Evolutionary conservation across 2,329 filamentous ascomycete genomes (phyloP).

Genomic region (Ilyonectria destructans): DNA sequence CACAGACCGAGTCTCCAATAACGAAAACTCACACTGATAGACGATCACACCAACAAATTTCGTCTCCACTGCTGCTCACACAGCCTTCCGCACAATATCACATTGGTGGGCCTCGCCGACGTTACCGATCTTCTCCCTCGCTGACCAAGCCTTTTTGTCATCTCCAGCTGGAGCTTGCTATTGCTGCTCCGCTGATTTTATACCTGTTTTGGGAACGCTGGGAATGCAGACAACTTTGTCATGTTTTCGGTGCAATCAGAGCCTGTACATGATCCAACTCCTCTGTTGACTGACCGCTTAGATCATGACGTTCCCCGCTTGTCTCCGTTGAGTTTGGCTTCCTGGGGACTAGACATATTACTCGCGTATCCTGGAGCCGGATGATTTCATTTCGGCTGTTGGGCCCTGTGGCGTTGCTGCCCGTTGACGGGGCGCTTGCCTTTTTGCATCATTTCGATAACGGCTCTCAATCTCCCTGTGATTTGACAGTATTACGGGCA

Average conservation of each 20-base stretch:
- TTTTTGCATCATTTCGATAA: conserved; percentile 13
- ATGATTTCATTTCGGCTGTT: conserved; percentile 42
- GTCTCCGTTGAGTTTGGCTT: conserved; percentile 9
- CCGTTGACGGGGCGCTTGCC: conserved; percentile 31
- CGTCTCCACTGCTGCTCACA: conserved; percentile 11
- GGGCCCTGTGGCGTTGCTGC: conserved; percentile 43
- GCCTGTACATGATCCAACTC: conserved; percentile 1
- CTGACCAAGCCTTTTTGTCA: conserved; percentile 10
- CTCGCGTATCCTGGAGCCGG: conserved; percentile 9
- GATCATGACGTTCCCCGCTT: not conserved
- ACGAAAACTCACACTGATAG: not conserved
- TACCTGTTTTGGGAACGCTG: not conserved
- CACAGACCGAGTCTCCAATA: conserved; percentile 8
- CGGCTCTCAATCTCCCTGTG: not conserved
- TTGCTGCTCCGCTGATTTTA: not conserved
- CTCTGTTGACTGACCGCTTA: not conserved
- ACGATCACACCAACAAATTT: not conserved
- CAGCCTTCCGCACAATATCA: not conserved
- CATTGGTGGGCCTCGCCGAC: conserved; percentile 9
- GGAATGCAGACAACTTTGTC: conserved; percentile 2
- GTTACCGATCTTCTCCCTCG: conserved; percentile 2
- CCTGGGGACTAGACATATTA: not conserved
- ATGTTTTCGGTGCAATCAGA: conserved; percentile 10
- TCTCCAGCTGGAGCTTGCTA: not conserved
- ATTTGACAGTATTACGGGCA: not conserved